Conservation (phyloP, 345 rosid species). For the Trapa incisa region DNA sequence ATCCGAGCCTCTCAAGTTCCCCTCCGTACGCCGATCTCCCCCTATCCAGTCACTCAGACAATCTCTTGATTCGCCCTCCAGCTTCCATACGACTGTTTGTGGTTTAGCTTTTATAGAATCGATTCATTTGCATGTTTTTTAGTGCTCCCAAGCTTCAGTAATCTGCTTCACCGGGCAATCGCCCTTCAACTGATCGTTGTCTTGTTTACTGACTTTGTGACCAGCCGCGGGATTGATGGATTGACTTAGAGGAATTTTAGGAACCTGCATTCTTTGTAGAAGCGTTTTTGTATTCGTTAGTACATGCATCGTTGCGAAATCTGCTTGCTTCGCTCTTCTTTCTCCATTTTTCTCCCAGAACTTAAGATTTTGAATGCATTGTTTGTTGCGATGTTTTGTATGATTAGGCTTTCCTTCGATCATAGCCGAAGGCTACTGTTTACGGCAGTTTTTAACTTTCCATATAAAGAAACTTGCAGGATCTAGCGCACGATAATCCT, state of each 20-base stretch:
- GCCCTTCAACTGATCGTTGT: background rate
- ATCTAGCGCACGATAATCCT: background rate
- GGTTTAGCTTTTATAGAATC: background rate
- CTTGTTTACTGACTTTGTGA: background rate
- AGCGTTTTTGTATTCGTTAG: background rate
- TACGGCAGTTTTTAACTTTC: background rate
- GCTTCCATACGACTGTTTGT: background rate
- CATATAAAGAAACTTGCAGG: background rate
- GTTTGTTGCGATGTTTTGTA: background rate
- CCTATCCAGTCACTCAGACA: background rate
- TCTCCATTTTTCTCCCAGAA: background rate
- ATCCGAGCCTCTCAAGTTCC: constrained; percentile 35
- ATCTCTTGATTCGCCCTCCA: background rate
- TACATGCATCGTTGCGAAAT: background rate
- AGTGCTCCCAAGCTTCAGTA: background rate
- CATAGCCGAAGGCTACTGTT: background rate
- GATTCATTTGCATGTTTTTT: background rate
- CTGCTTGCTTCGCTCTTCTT: background rate
- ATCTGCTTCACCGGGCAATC: background rate
- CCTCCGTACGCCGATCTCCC: constrained; percentile 15
- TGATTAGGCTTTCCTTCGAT: background rate
- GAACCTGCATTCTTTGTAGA: background rate
- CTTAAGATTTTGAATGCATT: background rate
- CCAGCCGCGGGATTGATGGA: background rate
- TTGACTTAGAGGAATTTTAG: background rate